Conservation (phyloP, 345 rosid genomes). For the Bruguiera sexangula region DNA sequence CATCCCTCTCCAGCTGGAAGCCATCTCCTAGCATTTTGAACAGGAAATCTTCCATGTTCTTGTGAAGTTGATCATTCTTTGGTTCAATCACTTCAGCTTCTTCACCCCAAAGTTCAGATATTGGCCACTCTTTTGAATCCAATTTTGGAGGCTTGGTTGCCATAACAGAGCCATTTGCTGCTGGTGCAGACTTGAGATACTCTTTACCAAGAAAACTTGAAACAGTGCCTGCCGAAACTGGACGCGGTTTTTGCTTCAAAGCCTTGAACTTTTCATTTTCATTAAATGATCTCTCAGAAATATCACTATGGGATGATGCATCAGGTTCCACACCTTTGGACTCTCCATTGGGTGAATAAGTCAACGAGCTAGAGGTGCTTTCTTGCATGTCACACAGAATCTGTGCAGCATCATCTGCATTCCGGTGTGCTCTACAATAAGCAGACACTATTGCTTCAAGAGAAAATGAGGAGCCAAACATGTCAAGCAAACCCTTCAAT, state of each 20-base stretch:
- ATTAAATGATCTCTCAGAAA: constrained; percentile 12
- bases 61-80: constrained; percentile 25
- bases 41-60: constrained; percentile 47
- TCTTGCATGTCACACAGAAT: constrained; percentile 33
- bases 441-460: constrained; percentile 46
- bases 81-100: constrained; percentile 8
- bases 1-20: constrained; percentile 36
- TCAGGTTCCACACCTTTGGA: constrained; percentile 14
- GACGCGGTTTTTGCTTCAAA: constrained; percentile 36
- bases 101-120: constrained; percentile 35
- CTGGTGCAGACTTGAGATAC: constrained; percentile 30
- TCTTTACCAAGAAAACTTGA: constrained; percentile 47
- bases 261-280: constrained; percentile 27
- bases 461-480: constrained; percentile 39
- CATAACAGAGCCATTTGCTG: constrained; percentile 22
- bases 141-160: constrained; percentile 48
- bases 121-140: constrained; percentile 32
- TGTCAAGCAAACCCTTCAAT: constrained; percentile 40
- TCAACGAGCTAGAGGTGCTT: constrained; percentile 15
- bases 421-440: constrained; percentile 32
- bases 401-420: constrained; percentile 39
- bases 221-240: constrained; percentile 50
- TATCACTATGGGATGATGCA: constrained; percentile 15
- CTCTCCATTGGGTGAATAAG: constrained; percentile 16
- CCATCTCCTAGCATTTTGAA: constrained; percentile 52